A percentile compares a stretch with the other conserved stretches of the same genome.
Conservation (phyloP, 1,284 basidiomycete species). For the Tylopilus orsonianus region DNA sequence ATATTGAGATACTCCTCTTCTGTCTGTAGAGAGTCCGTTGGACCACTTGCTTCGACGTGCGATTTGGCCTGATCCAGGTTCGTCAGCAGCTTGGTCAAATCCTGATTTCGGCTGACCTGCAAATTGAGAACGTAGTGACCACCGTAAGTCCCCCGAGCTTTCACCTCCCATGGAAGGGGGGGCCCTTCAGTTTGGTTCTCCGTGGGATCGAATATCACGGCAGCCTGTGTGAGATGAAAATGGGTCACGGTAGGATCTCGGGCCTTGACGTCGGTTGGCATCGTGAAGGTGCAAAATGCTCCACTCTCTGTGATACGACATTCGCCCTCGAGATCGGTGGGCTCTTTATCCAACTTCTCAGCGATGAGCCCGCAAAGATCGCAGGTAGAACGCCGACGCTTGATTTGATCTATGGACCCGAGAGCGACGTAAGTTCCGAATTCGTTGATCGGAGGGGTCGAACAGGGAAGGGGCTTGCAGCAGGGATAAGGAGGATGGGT, state of each 20-base stretch:
- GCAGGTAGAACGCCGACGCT: slow-evolving; percentile 12
- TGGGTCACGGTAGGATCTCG: slow-evolving; percentile 15
- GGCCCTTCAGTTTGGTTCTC: slow-evolving; percentile 2
- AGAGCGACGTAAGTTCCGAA: not conserved
- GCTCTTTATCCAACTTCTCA: slow-evolving; percentile 16
- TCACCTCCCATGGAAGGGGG: slow-evolving; percentile 15
- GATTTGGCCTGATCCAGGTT: slow-evolving; percentile 4
- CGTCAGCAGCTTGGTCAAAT: not conserved
- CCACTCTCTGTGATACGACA: slow-evolving; percentile 5
- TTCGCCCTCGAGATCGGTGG: slow-evolving; percentile 8
- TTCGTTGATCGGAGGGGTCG: not conserved
- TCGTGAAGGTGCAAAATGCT: slow-evolving; percentile 11
- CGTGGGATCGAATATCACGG: slow-evolving; percentile 7
- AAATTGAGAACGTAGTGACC: slow-evolving; percentile 7
- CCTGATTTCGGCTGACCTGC: slow-evolving; percentile 7
- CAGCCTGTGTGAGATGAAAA: slow-evolving; percentile 18
- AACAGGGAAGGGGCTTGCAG: slow-evolving; percentile 2
- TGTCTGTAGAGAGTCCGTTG: not conserved
- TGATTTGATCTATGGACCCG: slow-evolving; percentile 19
- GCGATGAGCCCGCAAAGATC: slow-evolving; percentile 17
- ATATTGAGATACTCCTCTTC: slow-evolving; percentile 14
- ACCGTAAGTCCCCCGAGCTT: not conserved
- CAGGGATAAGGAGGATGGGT: slow-evolving; percentile 10
- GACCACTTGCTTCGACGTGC: not conserved
- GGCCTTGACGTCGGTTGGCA: slow-evolving; percentile 6